Evolutionary conservation across 2,329 filamentous ascomycete genomes (phyloP).

Genomic region (Immersiporthe knoxdaviesiana): DNA sequence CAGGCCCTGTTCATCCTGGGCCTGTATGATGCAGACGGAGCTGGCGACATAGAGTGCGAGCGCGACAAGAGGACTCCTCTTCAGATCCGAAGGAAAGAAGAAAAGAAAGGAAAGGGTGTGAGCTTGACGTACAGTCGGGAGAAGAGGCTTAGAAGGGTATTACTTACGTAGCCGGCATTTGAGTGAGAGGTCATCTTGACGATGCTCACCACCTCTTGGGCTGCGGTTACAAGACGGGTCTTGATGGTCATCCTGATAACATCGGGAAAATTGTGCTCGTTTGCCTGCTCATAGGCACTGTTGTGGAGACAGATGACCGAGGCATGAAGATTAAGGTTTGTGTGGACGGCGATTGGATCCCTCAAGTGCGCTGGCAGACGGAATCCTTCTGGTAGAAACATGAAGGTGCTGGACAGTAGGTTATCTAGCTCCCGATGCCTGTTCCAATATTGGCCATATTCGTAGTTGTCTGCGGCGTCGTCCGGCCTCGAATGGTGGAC

Average conservation of each 20-base stretch:
- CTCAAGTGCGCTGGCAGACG: slow-evolving; percentile 70
- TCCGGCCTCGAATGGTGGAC: slow-evolving; percentile 71
- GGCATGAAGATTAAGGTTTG: slow-evolving; percentile 87
- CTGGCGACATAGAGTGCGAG: slow-evolving; percentile 85
- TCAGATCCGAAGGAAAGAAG: neutral
- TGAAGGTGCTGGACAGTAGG: slow-evolving; percentile 73
- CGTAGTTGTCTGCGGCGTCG: slow-evolving; percentile 74
- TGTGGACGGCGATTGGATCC: slow-evolving; percentile 75
- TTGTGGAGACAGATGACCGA: slow-evolving; percentile 88
- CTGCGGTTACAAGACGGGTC: slow-evolving; percentile 74
- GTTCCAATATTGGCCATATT: slow-evolving; percentile 80
- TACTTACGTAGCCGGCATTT: slow-evolving; percentile 66
- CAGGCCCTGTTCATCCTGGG: slow-evolving; percentile 63
- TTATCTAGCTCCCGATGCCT: slow-evolving; percentile 84
- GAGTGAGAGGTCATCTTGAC: slow-evolving; percentile 78
- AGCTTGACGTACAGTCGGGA: neutral
- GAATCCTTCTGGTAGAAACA: slow-evolving; percentile 76
- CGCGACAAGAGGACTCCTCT: slow-evolving; percentile 79
- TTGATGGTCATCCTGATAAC: slow-evolving; percentile 72
- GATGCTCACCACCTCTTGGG: slow-evolving; percentile 81
- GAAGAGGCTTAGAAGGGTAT: slow-evolving; percentile 14
- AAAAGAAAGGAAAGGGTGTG: neutral
- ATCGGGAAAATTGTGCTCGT: slow-evolving; percentile 68
- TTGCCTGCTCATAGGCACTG: slow-evolving; percentile 81
- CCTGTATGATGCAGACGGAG: slow-evolving; percentile 80